These are phyloP conservation scores for Geotrichum europaeum DNA, from an alignment of 1,139 yeast genomes.

Conservation along the genomic window DNA sequence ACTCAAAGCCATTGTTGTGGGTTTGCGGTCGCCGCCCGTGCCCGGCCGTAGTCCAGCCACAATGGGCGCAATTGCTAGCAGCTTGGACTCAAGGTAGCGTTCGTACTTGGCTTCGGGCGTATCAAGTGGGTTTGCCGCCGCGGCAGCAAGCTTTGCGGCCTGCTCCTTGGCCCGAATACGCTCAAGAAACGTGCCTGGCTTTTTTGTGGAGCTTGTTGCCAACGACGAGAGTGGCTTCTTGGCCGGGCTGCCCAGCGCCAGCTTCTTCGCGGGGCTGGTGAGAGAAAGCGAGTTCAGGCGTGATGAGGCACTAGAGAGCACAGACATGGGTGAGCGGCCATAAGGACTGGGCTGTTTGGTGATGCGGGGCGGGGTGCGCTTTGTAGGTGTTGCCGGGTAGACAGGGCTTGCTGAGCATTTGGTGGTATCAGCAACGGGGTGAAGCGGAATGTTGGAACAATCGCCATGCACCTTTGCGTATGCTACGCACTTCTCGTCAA, in stretches of 20 bases:
- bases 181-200: constrained; percentile 27
- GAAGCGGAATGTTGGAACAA: constrained; percentile 9
- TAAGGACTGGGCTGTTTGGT: neutral
- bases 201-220: neutral
- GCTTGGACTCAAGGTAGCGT: constrained; percentile 14
- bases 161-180: constrained; percentile 33
- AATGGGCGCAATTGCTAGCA: constrained; percentile 11
- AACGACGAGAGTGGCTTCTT: constrained; percentile 1
- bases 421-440: neutral
- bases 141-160: constrained; percentile 15
- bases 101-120: constrained; percentile 7
- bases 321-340: constrained; percentile 2
- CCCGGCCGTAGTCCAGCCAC: constrained; percentile 14
- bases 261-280: neutral
- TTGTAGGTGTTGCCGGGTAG: neutral
- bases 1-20: constrained; percentile 6
- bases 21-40: neutral
- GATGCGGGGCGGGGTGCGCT: neutral
- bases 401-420: neutral
- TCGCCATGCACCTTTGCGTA: neutral
- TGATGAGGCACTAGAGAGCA: neutral
- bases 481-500: constrained; percentile 6
- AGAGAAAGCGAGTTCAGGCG: neutral
- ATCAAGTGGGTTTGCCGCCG: neutral
- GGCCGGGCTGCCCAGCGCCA: neutral